A percentile compares a stretch with the other conserved stretches of the same genome.
These are phyloP conservation scores for Vaccinium vitisidaea DNA, from an alignment of 148 eudicot species.

Conservation along the genomic window DNA sequence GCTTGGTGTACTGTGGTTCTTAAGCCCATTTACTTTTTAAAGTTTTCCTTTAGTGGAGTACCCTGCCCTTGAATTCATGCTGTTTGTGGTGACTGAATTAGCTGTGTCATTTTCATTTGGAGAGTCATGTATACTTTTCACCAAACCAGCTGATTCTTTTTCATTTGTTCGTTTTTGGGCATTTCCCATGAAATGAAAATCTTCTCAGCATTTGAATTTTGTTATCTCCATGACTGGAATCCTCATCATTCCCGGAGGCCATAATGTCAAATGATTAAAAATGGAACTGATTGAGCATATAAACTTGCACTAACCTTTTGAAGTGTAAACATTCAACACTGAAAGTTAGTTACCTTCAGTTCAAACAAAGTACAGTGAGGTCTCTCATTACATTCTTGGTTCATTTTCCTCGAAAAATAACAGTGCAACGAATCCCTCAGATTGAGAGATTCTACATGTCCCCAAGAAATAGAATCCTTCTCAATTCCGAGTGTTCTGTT, in stretches of 20 bases:
- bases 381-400: neutral
- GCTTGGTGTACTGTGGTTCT: neutral
- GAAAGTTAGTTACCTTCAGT: neutral
- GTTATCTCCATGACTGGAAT: neutral
- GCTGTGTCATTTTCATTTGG: neutral
- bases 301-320: neutral
- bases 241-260: neutral
- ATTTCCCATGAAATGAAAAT: neutral
- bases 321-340: neutral
- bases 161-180: neutral
- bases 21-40: neutral
- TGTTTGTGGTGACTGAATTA: neutral
- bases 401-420: neutral
- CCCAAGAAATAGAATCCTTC: neutral
- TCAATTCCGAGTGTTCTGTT: conserved; percentile 44
- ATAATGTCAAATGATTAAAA: neutral
- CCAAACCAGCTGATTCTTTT: neutral
- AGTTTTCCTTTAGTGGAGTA: neutral
- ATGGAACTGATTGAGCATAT: neutral
- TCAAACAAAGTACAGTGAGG: neutral
- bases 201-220: neutral
- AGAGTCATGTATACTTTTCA: neutral
- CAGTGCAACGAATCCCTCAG: neutral
- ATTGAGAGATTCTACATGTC: neutral
- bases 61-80: neutral